These are phyloP conservation scores for Penicillium sp. DNA, from an alignment of 2,329 filamentous ascomycete species.

Conservation along the genomic window DNA sequence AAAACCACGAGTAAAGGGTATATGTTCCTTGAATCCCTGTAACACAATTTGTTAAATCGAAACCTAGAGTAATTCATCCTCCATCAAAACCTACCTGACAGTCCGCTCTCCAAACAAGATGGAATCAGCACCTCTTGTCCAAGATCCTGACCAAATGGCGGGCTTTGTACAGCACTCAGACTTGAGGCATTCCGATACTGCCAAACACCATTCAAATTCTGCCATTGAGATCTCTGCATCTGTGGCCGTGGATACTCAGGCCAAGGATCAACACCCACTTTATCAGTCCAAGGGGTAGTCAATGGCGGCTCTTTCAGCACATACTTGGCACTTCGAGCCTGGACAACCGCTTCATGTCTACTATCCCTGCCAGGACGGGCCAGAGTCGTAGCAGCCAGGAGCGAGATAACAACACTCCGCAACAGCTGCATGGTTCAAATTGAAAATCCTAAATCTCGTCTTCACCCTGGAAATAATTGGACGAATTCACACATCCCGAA, in stretches of 20 bases:
- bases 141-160: slow-evolving; percentile 47
- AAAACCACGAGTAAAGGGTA: slow-evolving; percentile 48
- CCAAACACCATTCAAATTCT: slow-evolving; percentile 52
- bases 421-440: slow-evolving; percentile 15
- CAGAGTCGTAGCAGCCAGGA: slow-evolving; percentile 10
- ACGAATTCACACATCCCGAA: background rate
- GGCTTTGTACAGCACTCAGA: slow-evolving; percentile 39
- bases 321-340: slow-evolving; percentile 32
- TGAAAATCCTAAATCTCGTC: background rate
- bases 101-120: slow-evolving; percentile 54
- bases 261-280: slow-evolving; percentile 50
- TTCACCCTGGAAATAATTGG: background rate
- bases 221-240: slow-evolving; percentile 47
- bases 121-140: slow-evolving; percentile 50
- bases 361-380: slow-evolving; percentile 7
- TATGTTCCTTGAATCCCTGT: slow-evolving; percentile 39
- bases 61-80: background rate
- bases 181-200: slow-evolving; percentile 43
- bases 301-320: slow-evolving; percentile 41
- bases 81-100: slow-evolving; percentile 42
- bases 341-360: background rate
- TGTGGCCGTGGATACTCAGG: slow-evolving; percentile 51
- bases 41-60: background rate
- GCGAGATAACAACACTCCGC: slow-evolving; percentile 8
- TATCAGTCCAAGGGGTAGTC: slow-evolving; percentile 46